Base-by-base conservation (phyloP, 192 early-diverging fungal species). In the Coemansia erecta region DNA sequence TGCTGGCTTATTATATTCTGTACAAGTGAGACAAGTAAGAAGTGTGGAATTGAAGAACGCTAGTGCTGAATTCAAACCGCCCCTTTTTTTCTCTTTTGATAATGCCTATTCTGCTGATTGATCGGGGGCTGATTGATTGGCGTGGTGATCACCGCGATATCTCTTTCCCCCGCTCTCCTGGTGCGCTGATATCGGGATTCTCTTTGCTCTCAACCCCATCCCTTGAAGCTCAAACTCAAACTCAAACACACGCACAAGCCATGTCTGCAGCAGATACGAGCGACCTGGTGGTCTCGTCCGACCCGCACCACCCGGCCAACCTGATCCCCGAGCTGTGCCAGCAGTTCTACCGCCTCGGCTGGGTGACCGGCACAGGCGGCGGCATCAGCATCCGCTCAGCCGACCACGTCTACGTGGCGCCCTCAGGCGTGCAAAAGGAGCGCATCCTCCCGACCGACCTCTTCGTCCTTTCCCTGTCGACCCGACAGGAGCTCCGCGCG, bases 301-400 rank as follows among this genome's bases (percentile, higher is more conserved):
- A 90, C 70, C 73, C 68, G 52, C 60, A 77, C 23, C 89, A 90
- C 55, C 89, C 89, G 14, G 55, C 86, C n/a, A 88, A 94, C 81
- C 79, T 98, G 63, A 97, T 98, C 54, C 94, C 96, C 23, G 90
- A 92, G 64, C 86, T 98, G 15, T 97, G 96, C 68, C 73, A 81
- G 50, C 81, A 86, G 53, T 95, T 98, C 71, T 98, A 95, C 82
- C 70, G 75, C 24, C 81, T 90, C 13, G 96, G 96, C 18, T 98
- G 94, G 94, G 90, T 97, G 39, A 98, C 94, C 2, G 96, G 96
- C 18, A 97, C 96, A 0, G 95, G 95, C 35, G 91, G 93, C 53
- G 91, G 92, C 50, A 90, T 95, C 57, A 87, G 87, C 63, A 92
- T 93, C 53, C 84, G 86, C 50, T 75, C 85, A 42, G 85, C 85